Evolutionary conservation across 305 asterid genomes (phyloP).

Genomic region (Nicotiana rustica): DNA sequence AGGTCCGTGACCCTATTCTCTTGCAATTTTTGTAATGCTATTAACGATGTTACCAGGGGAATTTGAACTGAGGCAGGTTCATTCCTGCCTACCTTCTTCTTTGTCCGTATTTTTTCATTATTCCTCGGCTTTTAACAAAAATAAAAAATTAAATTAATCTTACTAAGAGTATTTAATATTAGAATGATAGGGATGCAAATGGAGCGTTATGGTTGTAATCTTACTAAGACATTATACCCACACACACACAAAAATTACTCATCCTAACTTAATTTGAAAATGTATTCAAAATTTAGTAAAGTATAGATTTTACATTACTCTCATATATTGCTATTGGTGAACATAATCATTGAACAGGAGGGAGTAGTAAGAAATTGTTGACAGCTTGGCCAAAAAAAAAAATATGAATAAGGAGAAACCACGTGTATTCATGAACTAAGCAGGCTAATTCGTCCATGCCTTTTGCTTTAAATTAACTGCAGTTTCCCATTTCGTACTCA

Average conservation of each 20-base stretch:
- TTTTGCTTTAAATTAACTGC: not conserved
- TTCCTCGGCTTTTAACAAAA: not conserved
- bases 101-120: not conserved
- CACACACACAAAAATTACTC: no score
- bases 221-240: not conserved
- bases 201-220: not conserved
- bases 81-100: conserved; percentile 3
- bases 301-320: no score
- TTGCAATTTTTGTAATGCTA: not conserved
- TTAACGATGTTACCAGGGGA: not conserved
- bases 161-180: not conserved
- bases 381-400: not conserved
- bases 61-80: conserved; percentile 31
- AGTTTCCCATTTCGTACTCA: not conserved
- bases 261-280: no score
- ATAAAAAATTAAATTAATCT: not conserved
- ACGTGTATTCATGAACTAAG: conserved; percentile 6
- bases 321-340: no score
- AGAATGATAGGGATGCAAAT: not conserved
- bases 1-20: not conserved
- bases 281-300: no score
- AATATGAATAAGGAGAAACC: not conserved
- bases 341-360: no score
- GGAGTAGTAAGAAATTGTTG: no score
- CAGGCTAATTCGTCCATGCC: not conserved